These are phyloP conservation scores for Solanum sitiens DNA, from an alignment of 257 asterid species.

Conservation along the genomic window DNA sequence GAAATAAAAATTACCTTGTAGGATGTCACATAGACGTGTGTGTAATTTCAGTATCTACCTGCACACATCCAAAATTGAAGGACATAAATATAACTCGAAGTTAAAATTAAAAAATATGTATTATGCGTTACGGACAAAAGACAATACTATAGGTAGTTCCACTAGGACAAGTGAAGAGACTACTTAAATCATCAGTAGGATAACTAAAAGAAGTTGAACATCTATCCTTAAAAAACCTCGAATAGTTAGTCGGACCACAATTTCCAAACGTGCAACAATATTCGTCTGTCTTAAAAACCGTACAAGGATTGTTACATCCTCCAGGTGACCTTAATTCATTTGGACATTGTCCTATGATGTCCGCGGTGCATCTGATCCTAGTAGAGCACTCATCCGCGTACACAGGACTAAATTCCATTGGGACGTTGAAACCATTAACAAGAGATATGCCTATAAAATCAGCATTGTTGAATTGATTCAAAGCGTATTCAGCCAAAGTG, in stretches of 20 bases:
- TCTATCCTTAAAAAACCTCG: slow-evolving; percentile 1
- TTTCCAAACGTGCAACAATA: slow-evolving; percentile 6
- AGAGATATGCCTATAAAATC: slow-evolving; percentile 15
- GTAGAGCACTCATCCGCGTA: background rate
- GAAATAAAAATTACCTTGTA: background rate
- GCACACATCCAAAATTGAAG: too few species aligned
- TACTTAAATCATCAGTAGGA: background rate
- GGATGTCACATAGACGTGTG: background rate
- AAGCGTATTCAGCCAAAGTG: slow-evolving; percentile 32
- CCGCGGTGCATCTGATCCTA: background rate
- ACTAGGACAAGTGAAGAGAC: background rate
- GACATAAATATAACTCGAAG: background rate
- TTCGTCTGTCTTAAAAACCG: background rate
- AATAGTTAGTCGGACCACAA: background rate
- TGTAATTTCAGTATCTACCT: too few species aligned
- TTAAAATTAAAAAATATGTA: too few species aligned
- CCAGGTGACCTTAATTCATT: background rate
- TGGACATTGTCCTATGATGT: slow-evolving; percentile 6
- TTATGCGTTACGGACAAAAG: background rate
- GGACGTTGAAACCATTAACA: slow-evolving; percentile 32
- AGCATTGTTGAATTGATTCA: slow-evolving; percentile 5
- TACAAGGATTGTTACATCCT: slow-evolving; percentile 14
- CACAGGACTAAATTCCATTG: slow-evolving; percentile 28
- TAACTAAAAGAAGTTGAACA: slow-evolving; percentile 4
- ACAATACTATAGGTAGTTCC: background rate